Base-by-base conservation (phyloP, 1,139 yeast genomes). In the Pneumocystis canis region DNA sequence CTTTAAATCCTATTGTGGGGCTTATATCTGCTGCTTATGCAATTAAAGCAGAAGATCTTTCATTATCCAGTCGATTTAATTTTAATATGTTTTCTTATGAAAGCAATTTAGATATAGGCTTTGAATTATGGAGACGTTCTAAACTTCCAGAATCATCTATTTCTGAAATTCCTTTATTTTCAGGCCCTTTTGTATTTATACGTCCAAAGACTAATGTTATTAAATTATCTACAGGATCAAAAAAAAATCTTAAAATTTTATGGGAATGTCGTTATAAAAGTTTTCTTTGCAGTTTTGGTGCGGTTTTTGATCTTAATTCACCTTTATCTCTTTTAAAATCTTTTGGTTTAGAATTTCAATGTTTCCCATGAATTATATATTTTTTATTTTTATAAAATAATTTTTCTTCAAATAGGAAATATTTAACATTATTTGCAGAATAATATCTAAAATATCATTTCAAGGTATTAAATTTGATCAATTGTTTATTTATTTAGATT, bases 61-160 rank as follows among this genome's bases (percentile, higher is more conserved):
- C 95, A 0, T 84, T 92, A 67, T 84, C 92, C 61, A 87, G 96
- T 3, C 80, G 87, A 64, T 89, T 89, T 71, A 96, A 89, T 70
- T 92, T 92, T 72, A 94, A 94, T 71, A 77, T 89, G 62, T 92
- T 88, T 71, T 90, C 97, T 0, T 90, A 92, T 70, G 87, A 88
- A 65, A 87, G 96, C 63, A 89, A 92, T 70, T 74, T 92, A 63
- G 84, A 94, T 0, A 73, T 94, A 41, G 98, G 98, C 1, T 84
- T 87, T 69, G 97, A 92, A 71, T 72, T 92, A 33, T 89, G 92
- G 84, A 47, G 31, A 47, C 54, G 54, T 47, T 47, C 54, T 47
- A 16, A 47, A 25, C 30, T 47, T 25, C 20, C 54, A 47, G 31
- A 47, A 25, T 47, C 20, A 47, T 47, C 54, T 11, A 5, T 47